A percentile compares a stretch with the other conserved stretches of the same genome.
Evolutionary conservation across 768 basidiomycete genomes (phyloP).

Genomic region (Macrolepiota dolichaula): DNA sequence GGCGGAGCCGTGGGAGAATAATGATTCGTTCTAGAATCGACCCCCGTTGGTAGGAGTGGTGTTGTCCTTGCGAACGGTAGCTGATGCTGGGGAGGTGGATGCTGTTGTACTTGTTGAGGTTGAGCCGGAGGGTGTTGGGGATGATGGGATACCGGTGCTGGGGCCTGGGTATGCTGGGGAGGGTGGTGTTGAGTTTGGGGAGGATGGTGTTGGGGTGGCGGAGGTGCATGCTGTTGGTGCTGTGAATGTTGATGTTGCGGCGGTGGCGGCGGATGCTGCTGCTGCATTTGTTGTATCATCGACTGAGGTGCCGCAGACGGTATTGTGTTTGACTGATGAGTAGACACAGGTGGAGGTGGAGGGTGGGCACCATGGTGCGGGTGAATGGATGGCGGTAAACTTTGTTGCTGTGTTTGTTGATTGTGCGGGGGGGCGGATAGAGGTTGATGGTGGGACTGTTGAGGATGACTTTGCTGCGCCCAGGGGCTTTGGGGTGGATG

Average conservation of each 20-base stretch:
- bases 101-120: conserved; percentile 20
- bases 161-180: conserved; percentile 22
- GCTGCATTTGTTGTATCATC: conserved; percentile 38
- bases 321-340: conserved; percentile 38
- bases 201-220: conserved; percentile 18
- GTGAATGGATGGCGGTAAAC: conserved; percentile 32
- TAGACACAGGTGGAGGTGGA: conserved; percentile 21
- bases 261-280: conserved; percentile 20
- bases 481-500: conserved; percentile 12
- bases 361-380: conserved; percentile 25
- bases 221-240: conserved; percentile 18
- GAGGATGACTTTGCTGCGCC: conserved; percentile 25
- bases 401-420: conserved; percentile 34
- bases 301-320: conserved; percentile 37
- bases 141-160: conserved; percentile 18
- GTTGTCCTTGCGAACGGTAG: conserved; percentile 19
- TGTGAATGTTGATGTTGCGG: conserved; percentile 22
- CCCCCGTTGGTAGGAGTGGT: conserved; percentile 21
- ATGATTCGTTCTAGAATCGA: conserved; percentile 16
- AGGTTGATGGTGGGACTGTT: conserved; percentile 34
- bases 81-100: conserved; percentile 11
- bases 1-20: conserved; percentile 10
- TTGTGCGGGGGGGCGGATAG: conserved; percentile 6
- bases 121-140: conserved; percentile 19
- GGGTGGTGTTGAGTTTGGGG: conserved; percentile 27